phyloP scores from a whole-genome alignment of 2,329 filamentous ascomycete species.

The Didymella glomerata region DNA sequence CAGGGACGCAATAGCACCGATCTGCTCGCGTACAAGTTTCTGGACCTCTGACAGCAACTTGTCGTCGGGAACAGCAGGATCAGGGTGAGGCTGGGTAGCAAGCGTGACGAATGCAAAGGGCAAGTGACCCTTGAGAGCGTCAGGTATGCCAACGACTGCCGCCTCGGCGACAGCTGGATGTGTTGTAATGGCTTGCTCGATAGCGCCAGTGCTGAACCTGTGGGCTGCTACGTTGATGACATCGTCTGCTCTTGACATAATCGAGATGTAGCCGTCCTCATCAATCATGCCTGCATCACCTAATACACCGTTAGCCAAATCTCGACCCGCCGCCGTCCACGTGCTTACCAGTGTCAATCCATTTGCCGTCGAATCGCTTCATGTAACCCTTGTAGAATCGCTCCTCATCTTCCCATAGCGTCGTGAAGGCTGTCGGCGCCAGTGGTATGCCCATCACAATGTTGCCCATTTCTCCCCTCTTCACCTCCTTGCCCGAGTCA shows the following conservation, averaged over 20 bases:
- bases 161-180: constrained; percentile 83
- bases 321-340: neutral
- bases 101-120: constrained; percentile 87
- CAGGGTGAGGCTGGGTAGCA: constrained; percentile 60
- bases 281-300: constrained; percentile 88
- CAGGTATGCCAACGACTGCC: constrained; percentile 85
- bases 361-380: constrained; percentile 79
- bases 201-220: constrained; percentile 86
- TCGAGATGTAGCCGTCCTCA: constrained; percentile 69
- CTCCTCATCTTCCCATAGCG: constrained; percentile 84
- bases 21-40: constrained; percentile 75
- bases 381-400: constrained; percentile 87
- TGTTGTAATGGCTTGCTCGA: constrained; percentile 88
- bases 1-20: constrained; percentile 85
- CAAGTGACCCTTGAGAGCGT: constrained; percentile 85
- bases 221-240: constrained; percentile 97
- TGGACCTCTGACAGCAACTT: constrained; percentile 72
- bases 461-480: constrained; percentile 83
- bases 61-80: constrained; percentile 59
- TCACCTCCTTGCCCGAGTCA: constrained; percentile 76
- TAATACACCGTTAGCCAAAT: constrained; percentile 2
- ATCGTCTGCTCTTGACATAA: constrained; percentile 77
- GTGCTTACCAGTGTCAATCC: constrained; percentile 76
- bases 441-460: constrained; percentile 85
- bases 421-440: constrained; percentile 85